Evolutionary conservation across 768 basidiomycete genomes (phyloP).

Genomic region (Lactarius sanguifluus): DNA sequence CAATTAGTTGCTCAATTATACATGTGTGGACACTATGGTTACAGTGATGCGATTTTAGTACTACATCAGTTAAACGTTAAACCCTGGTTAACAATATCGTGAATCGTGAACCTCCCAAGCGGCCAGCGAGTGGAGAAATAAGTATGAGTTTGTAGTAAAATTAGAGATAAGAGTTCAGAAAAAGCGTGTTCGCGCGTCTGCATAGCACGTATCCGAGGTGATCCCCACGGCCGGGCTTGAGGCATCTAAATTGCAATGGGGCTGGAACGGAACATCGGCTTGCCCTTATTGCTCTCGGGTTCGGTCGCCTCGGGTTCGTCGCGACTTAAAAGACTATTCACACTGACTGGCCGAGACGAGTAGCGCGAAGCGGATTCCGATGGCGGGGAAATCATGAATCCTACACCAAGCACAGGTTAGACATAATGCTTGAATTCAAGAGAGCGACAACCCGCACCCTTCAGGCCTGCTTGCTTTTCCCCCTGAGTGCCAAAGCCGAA

Average conservation of each 20-base stretch:
- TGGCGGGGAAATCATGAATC: constrained; percentile 58
- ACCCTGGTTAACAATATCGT: background rate
- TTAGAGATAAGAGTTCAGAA: background rate
- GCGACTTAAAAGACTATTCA: constrained; percentile 13
- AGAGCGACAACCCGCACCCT: constrained; percentile 44
- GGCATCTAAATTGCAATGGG: constrained; percentile 34
- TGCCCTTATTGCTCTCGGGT: background rate
- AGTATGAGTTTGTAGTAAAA: background rate
- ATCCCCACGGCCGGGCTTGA: background rate
- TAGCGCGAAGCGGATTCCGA: constrained; percentile 57
- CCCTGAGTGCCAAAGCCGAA: constrained; percentile 81
- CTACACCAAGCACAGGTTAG: constrained; percentile 34
- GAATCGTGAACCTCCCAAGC: background rate
- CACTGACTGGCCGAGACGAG: constrained; percentile 36
- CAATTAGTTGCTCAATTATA: constrained; percentile 15
- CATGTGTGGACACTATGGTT: background rate
- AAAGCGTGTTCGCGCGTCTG: background rate
- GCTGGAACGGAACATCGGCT: constrained; percentile 33
- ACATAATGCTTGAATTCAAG: background rate
- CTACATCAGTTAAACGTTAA: constrained; percentile 11
- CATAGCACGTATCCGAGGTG: background rate
- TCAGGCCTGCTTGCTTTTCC: constrained; percentile 71
- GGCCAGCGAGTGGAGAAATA: constrained; percentile 16
- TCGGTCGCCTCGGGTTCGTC: constrained; percentile 1
- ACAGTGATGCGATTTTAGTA: background rate